Evolutionary conservation across 2,329 filamentous ascomycete genomes (phyloP).

Genomic region (Decorospora gaudefroyi): DNA sequence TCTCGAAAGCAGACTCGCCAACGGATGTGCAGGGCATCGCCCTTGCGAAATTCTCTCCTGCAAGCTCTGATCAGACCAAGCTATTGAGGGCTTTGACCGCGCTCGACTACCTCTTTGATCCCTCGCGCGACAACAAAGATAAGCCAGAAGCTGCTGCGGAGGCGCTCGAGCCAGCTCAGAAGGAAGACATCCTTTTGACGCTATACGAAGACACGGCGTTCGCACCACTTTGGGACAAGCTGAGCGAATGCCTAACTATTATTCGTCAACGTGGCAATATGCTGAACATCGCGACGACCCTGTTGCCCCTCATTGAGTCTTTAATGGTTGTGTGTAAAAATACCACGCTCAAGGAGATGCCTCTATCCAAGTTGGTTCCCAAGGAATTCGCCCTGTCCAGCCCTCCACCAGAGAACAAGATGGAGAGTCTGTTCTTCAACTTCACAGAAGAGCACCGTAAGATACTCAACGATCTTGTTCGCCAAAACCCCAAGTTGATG

Average conservation of each 20-base stretch:
- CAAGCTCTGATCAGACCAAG: constrained; percentile 96
- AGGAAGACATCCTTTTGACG: constrained; percentile 81
- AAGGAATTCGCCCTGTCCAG: constrained; percentile 76
- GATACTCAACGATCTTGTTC: constrained; percentile 95
- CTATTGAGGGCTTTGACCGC: constrained; percentile 89
- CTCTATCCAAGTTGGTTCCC: constrained; percentile 47
- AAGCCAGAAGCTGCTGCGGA: constrained; percentile 53
- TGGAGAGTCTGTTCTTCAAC: constrained; percentile 91
- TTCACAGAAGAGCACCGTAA: constrained; percentile 98
- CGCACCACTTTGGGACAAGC: constrained; percentile 84
- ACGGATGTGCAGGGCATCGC: constrained; percentile 96
- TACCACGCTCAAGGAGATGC: constrained; percentile 75
- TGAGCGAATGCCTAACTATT: constrained; percentile 84
- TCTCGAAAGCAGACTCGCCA: constrained; percentile 81
- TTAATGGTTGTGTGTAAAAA: constrained; percentile 99
- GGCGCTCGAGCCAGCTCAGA: constrained; percentile 64
- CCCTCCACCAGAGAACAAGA: constrained; percentile 75
- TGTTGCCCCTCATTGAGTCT: constrained; percentile 91
- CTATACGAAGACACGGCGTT: constrained; percentile 93
- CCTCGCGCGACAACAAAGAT: constrained; percentile 64
- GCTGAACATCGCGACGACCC: constrained; percentile 94
- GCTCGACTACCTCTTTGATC: constrained; percentile 92
- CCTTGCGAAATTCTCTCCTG: constrained; percentile 91
- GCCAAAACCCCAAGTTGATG: constrained; percentile 97
- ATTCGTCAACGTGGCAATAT: constrained; percentile 93